These are phyloP conservation scores for Sporothrix inflata DNA, from an alignment of 2,329 filamentous ascomycete species.

Conservation along the genomic window DNA sequence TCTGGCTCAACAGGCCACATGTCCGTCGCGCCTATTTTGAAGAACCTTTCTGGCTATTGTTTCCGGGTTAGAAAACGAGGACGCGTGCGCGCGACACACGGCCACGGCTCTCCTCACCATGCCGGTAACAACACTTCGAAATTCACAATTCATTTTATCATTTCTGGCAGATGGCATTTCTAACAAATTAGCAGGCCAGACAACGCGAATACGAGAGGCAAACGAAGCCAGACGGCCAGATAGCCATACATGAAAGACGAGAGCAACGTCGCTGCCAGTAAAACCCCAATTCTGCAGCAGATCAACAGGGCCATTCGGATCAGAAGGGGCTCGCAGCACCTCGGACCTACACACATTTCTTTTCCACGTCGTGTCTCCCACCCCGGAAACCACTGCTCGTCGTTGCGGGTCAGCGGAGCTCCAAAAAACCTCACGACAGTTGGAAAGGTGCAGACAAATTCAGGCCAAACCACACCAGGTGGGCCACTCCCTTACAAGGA, in stretches of 20 bases:
- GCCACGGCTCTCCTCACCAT: background rate
- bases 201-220: background rate
- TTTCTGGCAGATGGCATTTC: conserved; percentile 10
- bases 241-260: background rate
- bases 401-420: conserved; percentile 1
- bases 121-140: background rate
- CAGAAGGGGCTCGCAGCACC: background rate
- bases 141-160: background rate
- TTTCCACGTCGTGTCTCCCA: too few species aligned
- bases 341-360: background rate
- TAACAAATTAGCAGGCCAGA: background rate
- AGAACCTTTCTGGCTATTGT: conserved; percentile 25
- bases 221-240: background rate
- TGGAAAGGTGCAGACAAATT: background rate
- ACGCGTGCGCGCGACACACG: background rate
- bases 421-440: background rate
- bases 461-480: background rate
- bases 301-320: conserved; percentile 7
- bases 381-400: background rate
- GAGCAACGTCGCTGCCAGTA: background rate
- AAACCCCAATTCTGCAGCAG: background rate
- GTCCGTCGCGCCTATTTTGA: conserved; percentile 23
- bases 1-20: conserved; percentile 5
- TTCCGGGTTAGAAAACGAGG: conserved; percentile 17
- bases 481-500: background rate